These are phyloP conservation scores for Asclepias syriaca DNA, from an alignment of 257 asterid genomes.

Conservation along the genomic window DNA sequence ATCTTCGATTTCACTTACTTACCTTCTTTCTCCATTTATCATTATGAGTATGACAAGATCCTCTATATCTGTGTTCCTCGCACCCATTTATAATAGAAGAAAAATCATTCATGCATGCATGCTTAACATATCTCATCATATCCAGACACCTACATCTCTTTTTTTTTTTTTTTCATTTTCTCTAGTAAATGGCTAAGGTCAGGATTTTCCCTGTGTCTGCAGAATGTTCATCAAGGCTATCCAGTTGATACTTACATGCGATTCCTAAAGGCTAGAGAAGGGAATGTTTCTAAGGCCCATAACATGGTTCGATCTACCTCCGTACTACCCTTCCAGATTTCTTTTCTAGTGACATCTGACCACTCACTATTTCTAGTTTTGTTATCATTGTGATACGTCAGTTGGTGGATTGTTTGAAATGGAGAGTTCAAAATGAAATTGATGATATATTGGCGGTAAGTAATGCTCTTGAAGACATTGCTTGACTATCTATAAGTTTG, in stretches of 20 bases:
- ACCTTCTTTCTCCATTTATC: background rate
- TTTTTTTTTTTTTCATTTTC: background rate
- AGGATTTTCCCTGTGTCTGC: slow-evolving; percentile 14
- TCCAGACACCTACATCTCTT: background rate
- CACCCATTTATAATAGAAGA: background rate
- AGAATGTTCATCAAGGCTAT: slow-evolving; percentile 71
- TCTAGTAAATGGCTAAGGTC: background rate
- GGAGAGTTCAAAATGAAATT: slow-evolving; percentile 79
- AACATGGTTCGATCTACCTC: slow-evolving; percentile 50
- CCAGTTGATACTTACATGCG: slow-evolving; percentile 53
- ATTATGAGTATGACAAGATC: background rate
- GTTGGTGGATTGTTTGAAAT: slow-evolving; percentile 68
- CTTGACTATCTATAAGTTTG: background rate
- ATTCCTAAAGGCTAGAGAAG: slow-evolving; percentile 90
- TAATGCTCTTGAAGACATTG: slow-evolving; percentile 9
- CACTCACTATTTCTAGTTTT: slow-evolving; percentile 6
- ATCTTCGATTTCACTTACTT: too few species aligned
- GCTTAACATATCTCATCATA: background rate
- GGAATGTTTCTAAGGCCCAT: slow-evolving; percentile 52
- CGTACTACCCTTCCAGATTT: background rate
- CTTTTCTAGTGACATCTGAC: background rate
- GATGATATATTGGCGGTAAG: slow-evolving; percentile 70
- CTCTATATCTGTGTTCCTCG: background rate
- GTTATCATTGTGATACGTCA: slow-evolving; percentile 23
- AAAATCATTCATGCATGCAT: background rate